Evolutionary conservation across 352 stramenopile genomes (phyloP).

Genomic region (Thraustochytrium striatum): DNA sequence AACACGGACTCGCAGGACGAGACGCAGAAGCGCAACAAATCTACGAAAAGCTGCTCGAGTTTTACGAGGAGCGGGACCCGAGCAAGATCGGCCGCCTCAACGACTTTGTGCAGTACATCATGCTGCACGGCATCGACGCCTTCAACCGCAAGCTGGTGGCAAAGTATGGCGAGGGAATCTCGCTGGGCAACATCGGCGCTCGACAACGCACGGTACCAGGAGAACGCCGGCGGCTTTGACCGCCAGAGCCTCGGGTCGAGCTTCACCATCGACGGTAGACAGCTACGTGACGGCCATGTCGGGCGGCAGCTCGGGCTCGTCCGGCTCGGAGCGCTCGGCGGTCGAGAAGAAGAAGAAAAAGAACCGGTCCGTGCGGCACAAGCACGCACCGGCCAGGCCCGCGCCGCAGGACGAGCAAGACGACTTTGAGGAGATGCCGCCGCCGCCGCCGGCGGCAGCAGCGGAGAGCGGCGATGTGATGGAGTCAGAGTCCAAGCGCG

Average conservation of each 20-base stretch:
- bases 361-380: background rate
- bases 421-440: background rate
- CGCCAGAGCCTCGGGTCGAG: background rate
- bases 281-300: no score
- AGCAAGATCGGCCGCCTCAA: slow-evolving; percentile 36
- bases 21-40: background rate
- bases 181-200: background rate
- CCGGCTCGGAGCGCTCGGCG: no score
- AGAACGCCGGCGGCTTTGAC: background rate
- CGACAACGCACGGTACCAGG: background rate
- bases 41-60: background rate
- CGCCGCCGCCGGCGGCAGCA: background rate
- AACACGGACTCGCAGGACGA: background rate
- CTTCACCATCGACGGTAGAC: background rate
- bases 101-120: slow-evolving; percentile 49
- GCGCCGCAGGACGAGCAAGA: background rate
- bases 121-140: slow-evolving; percentile 25
- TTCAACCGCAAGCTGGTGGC: slow-evolving; percentile 43
- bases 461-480: background rate
- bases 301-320: no score
- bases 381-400: background rate
- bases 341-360: no score
- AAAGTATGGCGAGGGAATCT: slow-evolving; percentile 46
- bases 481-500: no score
- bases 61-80: slow-evolving; percentile 40